Evolutionary conservation across 1,139 yeast genomes (phyloP).

Genomic region (Geotrichum europaeum): DNA sequence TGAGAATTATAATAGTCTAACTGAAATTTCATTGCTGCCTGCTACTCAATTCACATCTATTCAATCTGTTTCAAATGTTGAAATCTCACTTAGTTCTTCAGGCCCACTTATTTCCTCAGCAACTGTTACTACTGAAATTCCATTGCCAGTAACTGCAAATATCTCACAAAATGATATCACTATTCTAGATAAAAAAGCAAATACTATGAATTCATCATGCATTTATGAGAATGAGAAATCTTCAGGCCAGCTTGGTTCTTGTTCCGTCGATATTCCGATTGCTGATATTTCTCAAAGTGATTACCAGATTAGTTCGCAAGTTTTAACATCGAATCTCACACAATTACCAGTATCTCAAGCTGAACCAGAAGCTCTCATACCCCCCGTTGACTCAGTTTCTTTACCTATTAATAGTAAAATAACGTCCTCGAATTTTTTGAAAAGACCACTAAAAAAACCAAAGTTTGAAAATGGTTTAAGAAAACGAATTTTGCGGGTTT

Average conservation of each 20-base stretch:
- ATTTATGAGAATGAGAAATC: neutral
- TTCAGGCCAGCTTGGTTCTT: neutral
- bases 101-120: neutral
- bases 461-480: neutral
- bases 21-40: neutral
- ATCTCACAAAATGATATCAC: neutral
- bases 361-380: neutral
- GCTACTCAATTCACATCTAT: neutral
- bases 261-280: too few relatives aligned
- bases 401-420: neutral
- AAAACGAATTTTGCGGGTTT: constrained; percentile 6
- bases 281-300: neutral
- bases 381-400: neutral
- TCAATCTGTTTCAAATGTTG: neutral
- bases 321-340: neutral
- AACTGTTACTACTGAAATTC: neutral
- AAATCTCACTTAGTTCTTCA: neutral
- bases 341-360: neutral
- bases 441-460: neutral
- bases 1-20: neutral
- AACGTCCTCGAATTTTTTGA: neutral
- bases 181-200: neutral
- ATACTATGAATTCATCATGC: neutral
- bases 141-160: neutral
- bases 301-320: neutral